A percentile compares a stretch with the other conserved stretches of the same genome.
phyloP scores from a whole-genome alignment of 805 yeast genomes.

The Wickerhamomyces xylosicus region DNA sequence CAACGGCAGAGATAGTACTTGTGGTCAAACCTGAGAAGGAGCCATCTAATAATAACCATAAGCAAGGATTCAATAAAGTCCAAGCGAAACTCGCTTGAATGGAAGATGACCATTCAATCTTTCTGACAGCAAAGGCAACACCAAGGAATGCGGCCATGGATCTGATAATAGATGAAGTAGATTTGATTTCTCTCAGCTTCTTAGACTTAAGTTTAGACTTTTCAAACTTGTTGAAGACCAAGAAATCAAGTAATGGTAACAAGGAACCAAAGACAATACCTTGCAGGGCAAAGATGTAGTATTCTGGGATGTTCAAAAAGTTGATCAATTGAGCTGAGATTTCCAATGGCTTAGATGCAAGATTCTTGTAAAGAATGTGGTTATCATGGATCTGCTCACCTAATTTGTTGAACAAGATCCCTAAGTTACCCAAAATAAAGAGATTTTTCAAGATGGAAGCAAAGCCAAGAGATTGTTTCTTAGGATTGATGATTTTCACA shows the following conservation, averaged over 20 bases:
- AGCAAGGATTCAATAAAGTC: conserved; percentile 50
- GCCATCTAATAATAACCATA: conserved; percentile 60
- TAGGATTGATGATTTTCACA: background rate
- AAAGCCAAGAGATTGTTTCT: background rate
- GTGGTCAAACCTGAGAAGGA: conserved; percentile 41
- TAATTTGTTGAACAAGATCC: conserved; percentile 43
- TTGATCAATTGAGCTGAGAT: conserved; percentile 21
- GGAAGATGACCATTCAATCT: conserved; percentile 57
- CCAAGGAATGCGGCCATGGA: conserved; percentile 57
- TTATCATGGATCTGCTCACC: conserved; percentile 41
- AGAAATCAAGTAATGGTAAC: conserved; percentile 32
- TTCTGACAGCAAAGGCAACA: conserved; percentile 58
- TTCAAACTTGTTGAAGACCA: conserved; percentile 4
- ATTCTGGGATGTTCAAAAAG: conserved; percentile 12
- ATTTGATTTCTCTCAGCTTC: conserved; percentile 4
- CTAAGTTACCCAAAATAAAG: conserved; percentile 28
- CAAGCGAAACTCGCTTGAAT: conserved; percentile 57
- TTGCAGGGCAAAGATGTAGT: conserved; percentile 30
- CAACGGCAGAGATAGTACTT: conserved; percentile 19
- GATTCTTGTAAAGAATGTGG: conserved; percentile 31
- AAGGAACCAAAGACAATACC: conserved; percentile 51
- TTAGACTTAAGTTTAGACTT: conserved; percentile 7
- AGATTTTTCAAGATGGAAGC: conserved; percentile 4
- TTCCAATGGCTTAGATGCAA: conserved; percentile 32
- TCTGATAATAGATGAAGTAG: conserved; percentile 20